Base-by-base conservation (phyloP, 2,329 filamentous ascomycete genomes). In the Phyllachora maydis region DNA sequence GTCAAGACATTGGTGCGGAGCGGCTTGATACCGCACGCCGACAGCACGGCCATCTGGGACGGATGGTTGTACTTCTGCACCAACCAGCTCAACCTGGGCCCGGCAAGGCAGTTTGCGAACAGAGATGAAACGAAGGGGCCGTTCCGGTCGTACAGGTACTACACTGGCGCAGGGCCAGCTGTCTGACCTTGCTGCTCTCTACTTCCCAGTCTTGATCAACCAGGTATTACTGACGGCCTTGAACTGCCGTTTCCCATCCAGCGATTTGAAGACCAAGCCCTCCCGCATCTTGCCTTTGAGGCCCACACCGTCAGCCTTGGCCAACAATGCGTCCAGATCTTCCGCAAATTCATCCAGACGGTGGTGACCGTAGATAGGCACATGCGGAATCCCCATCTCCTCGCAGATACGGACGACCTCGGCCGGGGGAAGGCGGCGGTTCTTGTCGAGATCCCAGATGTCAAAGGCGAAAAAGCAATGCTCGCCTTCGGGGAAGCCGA, bases 61-160 rank as follows among this genome's bases (percentile, higher is more conserved):
- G 48, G 46, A 2, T 52, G 42, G 38, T 27, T 54, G 25, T 52
- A 50, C 19, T 50, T 53, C 26, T 46, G 42, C 26, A 50, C 47
- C 6, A 52, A 52, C 25, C 49, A 52, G 28, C 34, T 52, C 20
- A 38, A 39, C 14, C 24, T 51, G 27, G 35, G 41, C 16, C 44
- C 47, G 3, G 26, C 21, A 4, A 36, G 42, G 24, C 46, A 50
- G 33, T 51, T 50, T 30, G 39, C 41, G 11, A 50, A 50, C 24
- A 35, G 38, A 2, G 47, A 51, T 28, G 39, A 35, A 16, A 36
- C 47, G 13, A 37, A 31, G 19, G 44, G 46, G 1, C 46, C 46
- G 1, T 51, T 49, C 23, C 30, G 43, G 22, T 43, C 39, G 15
- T 49, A 40, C 24, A 33, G 38, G 14, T 23, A 43, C 3, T 46